Percentiles rank a stretch among this genome's conserved stretches.
phyloP scores from a whole-genome alignment of 179 eudicot genomes.

The Beta macrorhiza region DNA sequence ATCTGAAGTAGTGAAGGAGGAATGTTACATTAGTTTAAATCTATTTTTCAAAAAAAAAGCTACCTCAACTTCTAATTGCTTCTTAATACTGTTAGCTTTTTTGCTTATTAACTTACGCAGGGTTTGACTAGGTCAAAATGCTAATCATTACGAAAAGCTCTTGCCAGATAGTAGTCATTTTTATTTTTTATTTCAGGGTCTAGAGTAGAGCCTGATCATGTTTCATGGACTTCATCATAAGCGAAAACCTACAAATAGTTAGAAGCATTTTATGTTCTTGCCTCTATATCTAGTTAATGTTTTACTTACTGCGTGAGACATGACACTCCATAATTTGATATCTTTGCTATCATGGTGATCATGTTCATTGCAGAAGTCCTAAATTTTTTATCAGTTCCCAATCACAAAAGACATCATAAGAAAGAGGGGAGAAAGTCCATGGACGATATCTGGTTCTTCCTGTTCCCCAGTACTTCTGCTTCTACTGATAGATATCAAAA shows the following conservation, averaged over 20 bases:
- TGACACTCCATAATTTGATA: not conserved
- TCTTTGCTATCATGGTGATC: not conserved
- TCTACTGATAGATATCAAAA: not conserved
- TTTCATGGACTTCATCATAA: no score
- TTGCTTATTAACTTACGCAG: no score
- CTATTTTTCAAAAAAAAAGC: not conserved
- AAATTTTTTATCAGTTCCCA: not conserved
- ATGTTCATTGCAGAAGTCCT: not conserved
- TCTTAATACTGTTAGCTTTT: no score
- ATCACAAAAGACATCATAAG: not conserved
- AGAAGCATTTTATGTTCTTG: not conserved
- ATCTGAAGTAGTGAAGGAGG: not conserved
- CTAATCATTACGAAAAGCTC: no score
- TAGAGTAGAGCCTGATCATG: no score
- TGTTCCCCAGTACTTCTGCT: not conserved
- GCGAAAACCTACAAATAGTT: no score
- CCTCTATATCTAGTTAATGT: not conserved
- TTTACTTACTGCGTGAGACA: not conserved
- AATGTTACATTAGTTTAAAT: not conserved
- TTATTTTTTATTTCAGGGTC: no score
- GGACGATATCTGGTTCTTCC: not conserved
- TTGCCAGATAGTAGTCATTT: no score
- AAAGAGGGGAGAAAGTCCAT: not conserved
- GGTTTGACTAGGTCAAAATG: no score
- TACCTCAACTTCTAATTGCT: not conserved